Conservation (phyloP, 495 filamentous ascomycete genomes). For the Hyaloscypha finlandica region DNA sequence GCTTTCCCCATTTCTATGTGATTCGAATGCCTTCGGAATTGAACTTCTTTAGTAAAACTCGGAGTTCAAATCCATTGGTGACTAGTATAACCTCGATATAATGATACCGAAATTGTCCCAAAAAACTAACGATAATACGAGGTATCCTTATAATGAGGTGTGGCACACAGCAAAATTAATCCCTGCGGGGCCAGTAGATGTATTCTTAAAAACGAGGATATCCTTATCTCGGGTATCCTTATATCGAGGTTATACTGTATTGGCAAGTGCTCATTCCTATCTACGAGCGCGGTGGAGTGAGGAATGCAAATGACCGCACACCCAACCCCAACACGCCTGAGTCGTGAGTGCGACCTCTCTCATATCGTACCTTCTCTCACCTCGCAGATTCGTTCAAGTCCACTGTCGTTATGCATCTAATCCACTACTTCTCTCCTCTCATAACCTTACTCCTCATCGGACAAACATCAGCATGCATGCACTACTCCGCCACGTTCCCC, state of each 20-base stretch:
- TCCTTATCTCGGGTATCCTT: too few species aligned
- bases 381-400: neutral
- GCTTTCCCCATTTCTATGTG: neutral
- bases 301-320: neutral
- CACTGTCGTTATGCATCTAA: neutral
- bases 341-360: neutral
- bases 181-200: too few species aligned
- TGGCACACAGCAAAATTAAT: too few species aligned
- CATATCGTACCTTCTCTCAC: neutral
- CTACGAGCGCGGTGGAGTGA: neutral
- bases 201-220: too few species aligned
- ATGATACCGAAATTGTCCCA: too few species aligned
- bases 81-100: too few species aligned
- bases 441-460: neutral
- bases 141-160: too few species aligned
- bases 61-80: neutral
- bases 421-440: neutral
- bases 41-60: neutral
- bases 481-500: slow-evolving; percentile 11
- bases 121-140: too few species aligned
- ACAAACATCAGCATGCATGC: slow-evolving; percentile 2
- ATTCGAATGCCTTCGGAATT: too few species aligned
- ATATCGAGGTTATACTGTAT: too few species aligned
- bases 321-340: neutral
- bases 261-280: neutral